Base-by-base conservation (phyloP, 2,329 filamentous ascomycete species). In the Cladosporium halotolerans region DNA sequence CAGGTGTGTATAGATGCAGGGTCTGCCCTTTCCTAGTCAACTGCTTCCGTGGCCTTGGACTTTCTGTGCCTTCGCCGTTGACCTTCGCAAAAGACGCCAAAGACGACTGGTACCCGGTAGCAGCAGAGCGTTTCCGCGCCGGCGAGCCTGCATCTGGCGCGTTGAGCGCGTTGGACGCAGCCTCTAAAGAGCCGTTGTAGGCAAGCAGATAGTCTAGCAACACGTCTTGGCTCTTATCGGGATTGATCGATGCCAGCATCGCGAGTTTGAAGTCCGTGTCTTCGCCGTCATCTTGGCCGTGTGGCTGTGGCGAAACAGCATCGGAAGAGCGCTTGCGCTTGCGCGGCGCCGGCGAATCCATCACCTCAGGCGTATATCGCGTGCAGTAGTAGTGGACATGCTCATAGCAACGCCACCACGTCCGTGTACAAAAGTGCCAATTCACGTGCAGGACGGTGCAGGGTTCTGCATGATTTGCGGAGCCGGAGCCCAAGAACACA, bases 251-350 rank as follows among this genome's bases (percentile, higher is more conserved):
- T 2, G 85, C 80, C 3, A 99, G 74, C 1, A 95, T 75, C 1
- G 90, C 90, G 11, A 99, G 73, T 65, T 96, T 97, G 62, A 95
- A 76, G 58, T 97, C 93, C 0, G 93, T 99, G 44, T 95, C 88
- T 13, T 90, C 82, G 13, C 83, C 79, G n/a, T 69, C 58, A 23
- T 58, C 65, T 31, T 49, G 42, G 16, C 57, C 39, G 41, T 40
- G 23, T 19, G 14, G 49, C 16, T 40, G 50, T 50, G 28, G 49
- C 38, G 28, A 36, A 19, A 40, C 40, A 19, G 48, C 55, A 63
- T 43, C 52, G 33, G 28, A 41, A 62, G 49, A 59, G 57, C 44
- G 47, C 38, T 47, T 58, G 51, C 56, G 56, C 55, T 63, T 63
- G 14, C 56, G 58, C 7, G 59, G 66, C 9, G 61, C 55, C 41